phyloP scores from a whole-genome alignment of 441 rosid species.

The Flueggea neowawraea region DNA sequence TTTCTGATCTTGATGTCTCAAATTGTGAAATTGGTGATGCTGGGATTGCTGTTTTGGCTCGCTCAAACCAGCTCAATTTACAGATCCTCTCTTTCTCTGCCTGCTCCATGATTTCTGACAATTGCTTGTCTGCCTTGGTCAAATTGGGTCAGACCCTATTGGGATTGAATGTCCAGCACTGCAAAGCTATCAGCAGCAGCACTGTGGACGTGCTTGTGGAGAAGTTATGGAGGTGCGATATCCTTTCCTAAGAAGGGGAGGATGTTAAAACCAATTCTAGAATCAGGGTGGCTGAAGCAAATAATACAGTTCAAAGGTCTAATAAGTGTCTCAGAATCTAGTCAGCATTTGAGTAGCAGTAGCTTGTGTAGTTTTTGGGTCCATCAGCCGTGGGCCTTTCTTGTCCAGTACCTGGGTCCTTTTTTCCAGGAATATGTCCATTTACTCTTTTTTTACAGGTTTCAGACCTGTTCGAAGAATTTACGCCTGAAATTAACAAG shows the following conservation, averaged over 20 bases:
- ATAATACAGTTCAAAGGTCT: not conserved
- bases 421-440: constrained; percentile 38
- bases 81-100: constrained; percentile 69
- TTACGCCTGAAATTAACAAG: constrained; percentile 18
- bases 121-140: constrained; percentile 45
- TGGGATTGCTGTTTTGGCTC: constrained; percentile 60
- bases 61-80: constrained; percentile 42
- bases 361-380: constrained; percentile 60
- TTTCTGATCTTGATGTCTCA: constrained; percentile 80
- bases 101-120: constrained; percentile 66
- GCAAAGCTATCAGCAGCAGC: constrained; percentile 55
- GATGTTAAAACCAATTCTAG: not conserved
- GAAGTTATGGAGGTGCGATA: constrained; percentile 78
- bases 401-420: constrained; percentile 22
- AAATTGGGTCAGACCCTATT: constrained; percentile 54
- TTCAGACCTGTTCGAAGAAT: constrained; percentile 37
- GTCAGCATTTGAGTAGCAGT: constrained; percentile 30
- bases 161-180: constrained; percentile 79
- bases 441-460: constrained; percentile 42
- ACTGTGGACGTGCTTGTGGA: constrained; percentile 54
- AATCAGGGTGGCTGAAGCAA: constrained; percentile 3
- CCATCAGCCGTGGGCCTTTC: constrained; percentile 42
- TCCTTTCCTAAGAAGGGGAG: constrained; percentile 47
- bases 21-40: constrained; percentile 62
- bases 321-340: constrained; percentile 1